Evolutionary conservation across 257 asterid genomes (phyloP).

Genomic region (Nicotiana paniculata): DNA sequence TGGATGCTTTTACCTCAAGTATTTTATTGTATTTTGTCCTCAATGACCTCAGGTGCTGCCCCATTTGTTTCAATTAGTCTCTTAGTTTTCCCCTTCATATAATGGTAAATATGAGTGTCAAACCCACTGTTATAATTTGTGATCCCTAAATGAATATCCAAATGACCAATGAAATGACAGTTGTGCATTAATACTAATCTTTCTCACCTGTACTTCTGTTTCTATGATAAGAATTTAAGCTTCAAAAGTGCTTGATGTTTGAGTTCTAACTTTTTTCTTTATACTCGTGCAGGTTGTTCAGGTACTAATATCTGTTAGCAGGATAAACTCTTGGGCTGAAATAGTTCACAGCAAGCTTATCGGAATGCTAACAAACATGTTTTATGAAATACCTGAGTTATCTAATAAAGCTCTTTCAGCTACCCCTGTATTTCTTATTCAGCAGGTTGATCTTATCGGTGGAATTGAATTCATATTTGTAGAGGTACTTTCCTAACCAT

Average conservation of each 20-base stretch:
- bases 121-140: not conserved
- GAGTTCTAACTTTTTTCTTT: not conserved
- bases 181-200: constrained; percentile 1
- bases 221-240: not conserved
- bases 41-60: not conserved
- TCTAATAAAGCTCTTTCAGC: constrained; percentile 57
- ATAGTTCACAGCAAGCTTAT: constrained; percentile 91
- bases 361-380: constrained; percentile 92
- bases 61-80: not conserved
- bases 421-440: constrained; percentile 59
- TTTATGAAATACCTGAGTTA: constrained; percentile 69
- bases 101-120: constrained; percentile 1
- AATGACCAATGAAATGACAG: not conserved
- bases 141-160: not conserved
- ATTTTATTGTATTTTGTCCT: constrained; percentile 10
- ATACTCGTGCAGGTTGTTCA: constrained; percentile 64
- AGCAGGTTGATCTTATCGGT: constrained; percentile 92
- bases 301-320: constrained; percentile 72
- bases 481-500: constrained; percentile 54
- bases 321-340: constrained; percentile 93
- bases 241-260: not conserved
- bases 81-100: not conserved
- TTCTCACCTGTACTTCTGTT: constrained; percentile 1
- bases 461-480: constrained; percentile 85
- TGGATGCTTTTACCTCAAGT: not conserved